Percentiles rank a stretch among this genome's conserved stretches.
Evolutionary conservation across 768 basidiomycete species (phyloP).

Genomic region (Lentinula aciculospora): DNA sequence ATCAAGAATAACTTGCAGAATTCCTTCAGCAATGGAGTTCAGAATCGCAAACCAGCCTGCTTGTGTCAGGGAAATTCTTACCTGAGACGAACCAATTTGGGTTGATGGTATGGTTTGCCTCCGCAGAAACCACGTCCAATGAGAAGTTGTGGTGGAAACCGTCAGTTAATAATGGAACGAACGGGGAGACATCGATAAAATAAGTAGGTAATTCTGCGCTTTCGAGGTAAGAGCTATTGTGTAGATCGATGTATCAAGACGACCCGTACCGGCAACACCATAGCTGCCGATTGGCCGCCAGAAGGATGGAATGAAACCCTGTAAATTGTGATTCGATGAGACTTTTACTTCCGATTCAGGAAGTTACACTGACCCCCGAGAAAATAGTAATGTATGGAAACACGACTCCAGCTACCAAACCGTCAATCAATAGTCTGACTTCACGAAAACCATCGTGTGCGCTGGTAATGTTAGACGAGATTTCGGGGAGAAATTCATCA

Average conservation of each 20-base stretch:
- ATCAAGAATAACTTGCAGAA: conserved; percentile 42
- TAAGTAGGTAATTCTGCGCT: conserved; percentile 79
- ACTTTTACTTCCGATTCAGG: background rate
- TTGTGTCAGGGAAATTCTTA: background rate
- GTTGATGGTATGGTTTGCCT: conserved; percentile 52
- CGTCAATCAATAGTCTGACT: conserved; percentile 41
- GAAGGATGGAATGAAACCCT: conserved; percentile 52
- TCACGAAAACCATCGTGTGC: conserved; percentile 48
- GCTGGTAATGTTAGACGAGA: conserved; percentile 13
- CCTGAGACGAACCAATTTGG: conserved; percentile 78
- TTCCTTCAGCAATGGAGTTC: background rate
- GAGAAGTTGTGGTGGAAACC: conserved; percentile 65
- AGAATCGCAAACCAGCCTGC: background rate
- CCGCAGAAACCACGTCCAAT: conserved; percentile 69
- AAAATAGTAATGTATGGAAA: conserved; percentile 61
- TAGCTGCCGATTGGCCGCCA: conserved; percentile 49
- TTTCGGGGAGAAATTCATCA: background rate
- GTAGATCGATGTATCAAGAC: background rate
- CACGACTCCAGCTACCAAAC: conserved; percentile 38
- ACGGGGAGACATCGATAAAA: conserved; percentile 73
- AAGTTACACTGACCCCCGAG: conserved; percentile 42
- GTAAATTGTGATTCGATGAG: too few species aligned
- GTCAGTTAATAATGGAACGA: conserved; percentile 64
- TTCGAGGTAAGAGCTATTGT: conserved; percentile 36
- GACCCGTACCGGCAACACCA: conserved; percentile 23